phyloP scores from a whole-genome alignment of 345 rosid species.

The Eucalyptus curtisii region DNA sequence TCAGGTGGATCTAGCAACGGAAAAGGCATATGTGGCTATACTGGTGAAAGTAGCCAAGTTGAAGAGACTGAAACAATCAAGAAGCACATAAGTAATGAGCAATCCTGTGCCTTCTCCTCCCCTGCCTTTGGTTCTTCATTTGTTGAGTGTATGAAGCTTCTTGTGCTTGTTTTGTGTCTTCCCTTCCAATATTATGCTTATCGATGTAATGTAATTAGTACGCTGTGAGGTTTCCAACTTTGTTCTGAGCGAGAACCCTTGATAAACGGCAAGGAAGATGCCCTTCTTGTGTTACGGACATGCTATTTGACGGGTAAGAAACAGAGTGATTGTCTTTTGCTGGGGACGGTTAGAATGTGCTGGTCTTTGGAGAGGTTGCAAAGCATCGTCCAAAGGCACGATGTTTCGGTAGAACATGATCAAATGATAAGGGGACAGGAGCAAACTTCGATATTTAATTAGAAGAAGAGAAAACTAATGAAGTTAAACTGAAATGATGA shows the following conservation, averaged over 20 bases:
- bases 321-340: not conserved
- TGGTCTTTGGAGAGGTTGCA: not conserved
- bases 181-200: not conserved
- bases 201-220: not conserved
- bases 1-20: not conserved
- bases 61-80: not conserved
- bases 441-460: not conserved
- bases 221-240: not conserved
- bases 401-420: not conserved
- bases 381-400: not conserved
- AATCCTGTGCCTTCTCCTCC: not conserved
- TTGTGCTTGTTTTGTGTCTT: not conserved
- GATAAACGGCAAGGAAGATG: not conserved
- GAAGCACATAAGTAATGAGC: not conserved
- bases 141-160: not conserved
- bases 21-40: not conserved
- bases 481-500: not conserved
- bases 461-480: not conserved
- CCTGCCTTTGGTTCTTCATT: not conserved
- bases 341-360: not conserved
- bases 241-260: not conserved
- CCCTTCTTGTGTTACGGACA: not conserved
- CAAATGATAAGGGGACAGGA: not conserved
- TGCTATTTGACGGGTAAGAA: not conserved
- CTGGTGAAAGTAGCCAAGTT: not conserved